Conservation (phyloP, 345 rosid species). For the Aegle marmelos region DNA sequence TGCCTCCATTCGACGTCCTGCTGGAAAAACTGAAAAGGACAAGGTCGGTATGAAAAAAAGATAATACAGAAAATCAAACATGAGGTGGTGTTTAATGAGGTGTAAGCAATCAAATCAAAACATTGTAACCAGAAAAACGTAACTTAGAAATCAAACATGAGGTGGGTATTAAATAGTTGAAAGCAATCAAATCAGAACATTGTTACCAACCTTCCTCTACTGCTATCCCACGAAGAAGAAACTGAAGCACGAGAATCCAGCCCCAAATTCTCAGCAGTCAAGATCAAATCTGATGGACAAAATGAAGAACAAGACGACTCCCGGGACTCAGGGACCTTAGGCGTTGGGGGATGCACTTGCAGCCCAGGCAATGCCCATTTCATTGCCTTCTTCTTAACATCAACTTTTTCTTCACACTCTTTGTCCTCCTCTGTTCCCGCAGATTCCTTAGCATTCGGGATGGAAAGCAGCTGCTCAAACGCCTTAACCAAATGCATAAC, state of each 20-base stretch:
- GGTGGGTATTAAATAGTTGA: background rate
- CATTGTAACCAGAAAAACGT: constrained; percentile 12
- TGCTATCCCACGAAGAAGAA: constrained; percentile 69
- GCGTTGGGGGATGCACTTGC: constrained; percentile 21
- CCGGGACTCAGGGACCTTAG: constrained; percentile 33
- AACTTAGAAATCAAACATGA: background rate
- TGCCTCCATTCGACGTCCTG: constrained; percentile 59
- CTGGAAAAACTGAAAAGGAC: constrained; percentile 42
- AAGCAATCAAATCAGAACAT: constrained; percentile 2
- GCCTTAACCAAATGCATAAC: constrained; percentile 83
- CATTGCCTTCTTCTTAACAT: constrained; percentile 37
- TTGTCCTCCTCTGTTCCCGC: constrained; percentile 33
- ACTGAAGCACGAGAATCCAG: constrained; percentile 51
- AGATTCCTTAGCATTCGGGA: constrained; percentile 35
- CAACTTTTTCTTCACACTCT: constrained; percentile 9
- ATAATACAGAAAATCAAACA: background rate
- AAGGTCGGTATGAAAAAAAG: constrained; percentile 1
- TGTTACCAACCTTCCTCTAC: constrained; percentile 51
- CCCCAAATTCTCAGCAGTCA: constrained; percentile 70
- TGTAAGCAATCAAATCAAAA: constrained; percentile 3
- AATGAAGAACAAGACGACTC: constrained; percentile 39
- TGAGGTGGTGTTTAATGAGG: background rate
- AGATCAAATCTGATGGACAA: constrained; percentile 47
- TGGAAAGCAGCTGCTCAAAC: constrained; percentile 59
- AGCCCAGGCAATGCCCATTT: constrained; percentile 86